Percentiles rank a stretch among this genome's conserved stretches.
Conservation (phyloP, 305 asterid genomes). For the Solanum chacoense region DNA sequence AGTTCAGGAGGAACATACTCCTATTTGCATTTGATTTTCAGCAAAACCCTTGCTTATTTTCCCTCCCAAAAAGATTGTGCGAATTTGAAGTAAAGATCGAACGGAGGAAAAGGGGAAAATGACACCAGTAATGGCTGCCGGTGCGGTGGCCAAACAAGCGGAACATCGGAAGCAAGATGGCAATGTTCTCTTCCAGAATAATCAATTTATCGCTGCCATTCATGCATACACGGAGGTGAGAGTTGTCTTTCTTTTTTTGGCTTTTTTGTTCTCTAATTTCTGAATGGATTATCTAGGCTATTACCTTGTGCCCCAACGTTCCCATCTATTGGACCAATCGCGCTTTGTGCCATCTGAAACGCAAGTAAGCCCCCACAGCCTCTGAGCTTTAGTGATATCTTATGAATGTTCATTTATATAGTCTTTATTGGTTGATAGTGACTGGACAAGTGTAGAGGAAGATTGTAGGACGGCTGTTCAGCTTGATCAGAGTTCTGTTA, state of each 20-base stretch:
- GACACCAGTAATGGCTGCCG: slow-evolving; percentile 37
- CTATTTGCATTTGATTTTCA: not conserved
- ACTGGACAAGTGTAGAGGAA: slow-evolving; percentile 85
- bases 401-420: not conserved
- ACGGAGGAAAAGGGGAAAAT: slow-evolving; percentile 19
- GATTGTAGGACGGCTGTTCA: slow-evolving; percentile 72
- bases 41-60: not conserved
- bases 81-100: not conserved
- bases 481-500: slow-evolving; percentile 71
- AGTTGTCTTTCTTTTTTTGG: slow-evolving; percentile 10
- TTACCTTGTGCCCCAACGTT: slow-evolving; percentile 75
- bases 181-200: slow-evolving; percentile 51
- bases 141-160: slow-evolving; percentile 44
- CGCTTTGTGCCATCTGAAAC: slow-evolving; percentile 71
- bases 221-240: slow-evolving; percentile 70
- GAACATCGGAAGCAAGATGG: slow-evolving; percentile 65
- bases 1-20: not conserved
- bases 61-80: not conserved
- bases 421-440: slow-evolving; percentile 28
- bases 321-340: slow-evolving; percentile 87
- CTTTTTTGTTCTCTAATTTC: not conserved
- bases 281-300: slow-evolving; percentile 38
- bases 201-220: slow-evolving; percentile 71
- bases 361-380: slow-evolving; percentile 45
- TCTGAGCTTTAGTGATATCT: not conserved